Percentiles rank a stretch among this genome's conserved stretches.
phyloP scores from a whole-genome alignment of 2,329 filamentous ascomycete species.

The Cladophialophora psammophila region DNA sequence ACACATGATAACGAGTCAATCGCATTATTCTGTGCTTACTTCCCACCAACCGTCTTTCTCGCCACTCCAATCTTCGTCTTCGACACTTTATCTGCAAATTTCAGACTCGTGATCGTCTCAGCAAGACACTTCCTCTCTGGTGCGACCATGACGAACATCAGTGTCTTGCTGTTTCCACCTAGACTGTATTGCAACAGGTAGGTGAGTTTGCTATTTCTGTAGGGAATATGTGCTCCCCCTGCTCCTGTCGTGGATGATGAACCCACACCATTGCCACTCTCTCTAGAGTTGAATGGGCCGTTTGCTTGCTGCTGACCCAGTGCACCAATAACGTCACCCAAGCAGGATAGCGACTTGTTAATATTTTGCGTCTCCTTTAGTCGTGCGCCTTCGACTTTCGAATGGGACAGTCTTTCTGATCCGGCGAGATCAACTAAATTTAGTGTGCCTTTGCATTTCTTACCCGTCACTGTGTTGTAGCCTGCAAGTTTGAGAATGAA shows the following conservation, averaged over 20 bases:
- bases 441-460: slow-evolving; percentile 88
- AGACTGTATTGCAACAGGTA: slow-evolving; percentile 94
- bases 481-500: slow-evolving; percentile 81
- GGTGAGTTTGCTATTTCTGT: slow-evolving; percentile 95
- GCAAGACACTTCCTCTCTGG: slow-evolving; percentile 88
- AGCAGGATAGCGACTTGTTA: slow-evolving; percentile 89
- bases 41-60: slow-evolving; percentile 30
- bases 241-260: background rate
- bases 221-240: slow-evolving; percentile 73
- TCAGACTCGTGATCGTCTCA: slow-evolving; percentile 92
- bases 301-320: slow-evolving; percentile 72
- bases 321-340: slow-evolving; percentile 93
- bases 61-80: slow-evolving; percentile 40
- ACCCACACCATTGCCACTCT: slow-evolving; percentile 24
- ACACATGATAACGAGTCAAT: background rate
- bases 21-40: slow-evolving; percentile 3
- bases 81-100: slow-evolving; percentile 88
- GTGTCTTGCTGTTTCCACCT: slow-evolving; percentile 93
- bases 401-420: slow-evolving; percentile 87
- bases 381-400: slow-evolving; percentile 82
- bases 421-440: slow-evolving; percentile 96
- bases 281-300: slow-evolving; percentile 21
- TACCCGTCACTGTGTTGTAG: slow-evolving; percentile 75
- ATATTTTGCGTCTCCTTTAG: slow-evolving; percentile 96
- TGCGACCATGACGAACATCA: slow-evolving; percentile 99